Evolutionary conservation across 192 early-diverging fungal species (phyloP).

Genomic region (Umbelopsis sp.): DNA sequence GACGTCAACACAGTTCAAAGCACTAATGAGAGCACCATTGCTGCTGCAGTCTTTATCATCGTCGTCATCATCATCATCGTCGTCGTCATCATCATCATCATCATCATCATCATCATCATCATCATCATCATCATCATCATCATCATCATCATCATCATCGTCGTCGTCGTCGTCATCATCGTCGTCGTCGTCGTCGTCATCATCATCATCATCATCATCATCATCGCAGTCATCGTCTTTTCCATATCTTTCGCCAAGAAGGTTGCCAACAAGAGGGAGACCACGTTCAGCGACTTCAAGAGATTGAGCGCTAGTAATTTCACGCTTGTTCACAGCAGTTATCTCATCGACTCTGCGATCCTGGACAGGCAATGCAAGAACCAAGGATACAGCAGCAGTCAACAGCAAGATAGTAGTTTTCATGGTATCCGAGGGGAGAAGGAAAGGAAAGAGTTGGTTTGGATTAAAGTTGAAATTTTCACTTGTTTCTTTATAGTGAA

Average conservation of each 20-base stretch:
- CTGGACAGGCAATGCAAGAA: neutral
- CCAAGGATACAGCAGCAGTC: neutral
- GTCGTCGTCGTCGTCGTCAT: neutral
- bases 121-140: neutral
- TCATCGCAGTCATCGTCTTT: neutral
- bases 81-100: no score
- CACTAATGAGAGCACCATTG: neutral
- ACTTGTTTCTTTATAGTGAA: neutral
- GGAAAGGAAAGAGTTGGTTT: neutral
- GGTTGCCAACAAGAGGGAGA: neutral
- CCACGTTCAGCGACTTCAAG: neutral
- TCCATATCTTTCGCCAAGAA: neutral
- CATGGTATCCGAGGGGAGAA: neutral
- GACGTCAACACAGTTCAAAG: neutral
- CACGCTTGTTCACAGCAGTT: neutral
- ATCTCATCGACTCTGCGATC: neutral
- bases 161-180: neutral
- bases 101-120: neutral
- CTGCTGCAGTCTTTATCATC: no score
- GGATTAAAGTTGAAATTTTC: neutral
- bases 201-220: neutral
- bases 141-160: neutral
- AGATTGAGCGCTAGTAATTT: neutral
- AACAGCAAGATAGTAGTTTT: neutral
- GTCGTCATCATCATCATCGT: no score